These are phyloP conservation scores for Pseudevernia furfuracea DNA, from an alignment of 495 filamentous ascomycete genomes.

Conservation along the genomic window DNA sequence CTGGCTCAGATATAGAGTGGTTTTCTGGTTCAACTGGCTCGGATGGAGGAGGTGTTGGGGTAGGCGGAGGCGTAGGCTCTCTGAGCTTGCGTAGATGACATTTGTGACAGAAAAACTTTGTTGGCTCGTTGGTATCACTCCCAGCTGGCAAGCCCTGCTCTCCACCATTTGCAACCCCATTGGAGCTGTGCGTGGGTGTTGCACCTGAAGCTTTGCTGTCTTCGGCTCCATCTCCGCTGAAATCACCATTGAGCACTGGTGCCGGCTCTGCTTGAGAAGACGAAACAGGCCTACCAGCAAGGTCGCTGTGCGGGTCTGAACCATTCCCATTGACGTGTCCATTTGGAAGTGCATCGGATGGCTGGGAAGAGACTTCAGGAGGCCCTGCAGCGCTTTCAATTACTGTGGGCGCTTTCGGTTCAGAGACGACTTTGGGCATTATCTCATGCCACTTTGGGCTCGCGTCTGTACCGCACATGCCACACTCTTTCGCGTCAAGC, in stretches of 20 bases:
- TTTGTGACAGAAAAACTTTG: conserved; percentile 44
- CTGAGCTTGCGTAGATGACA: conserved; percentile 41
- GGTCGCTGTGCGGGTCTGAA: neutral
- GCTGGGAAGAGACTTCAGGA: neutral
- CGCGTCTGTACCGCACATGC: conserved; percentile 20
- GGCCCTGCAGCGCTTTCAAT: neutral
- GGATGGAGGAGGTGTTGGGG: conserved; percentile 28
- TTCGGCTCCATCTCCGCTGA: conserved; percentile 22
- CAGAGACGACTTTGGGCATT: conserved; percentile 10
- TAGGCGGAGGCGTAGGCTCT: conserved; percentile 32
- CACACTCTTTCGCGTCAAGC: conserved; percentile 22
- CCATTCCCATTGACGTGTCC: conserved; percentile 8
- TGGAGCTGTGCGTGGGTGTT: conserved; percentile 29
- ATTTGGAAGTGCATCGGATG: neutral
- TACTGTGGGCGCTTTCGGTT: conserved; percentile 2
- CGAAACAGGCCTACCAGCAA: neutral
- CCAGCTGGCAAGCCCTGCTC: conserved; percentile 23
- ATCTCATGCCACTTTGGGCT: conserved; percentile 28
- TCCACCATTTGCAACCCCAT: conserved; percentile 31
- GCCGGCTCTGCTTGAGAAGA: conserved; percentile 7
- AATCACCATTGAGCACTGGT: conserved; percentile 23
- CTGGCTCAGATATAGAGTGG: conserved; percentile 33
- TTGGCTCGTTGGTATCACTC: conserved; percentile 11
- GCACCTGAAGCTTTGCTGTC: conserved; percentile 11
- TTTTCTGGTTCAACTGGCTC: conserved; percentile 25